phyloP scores from a whole-genome alignment of 169 alveolate species.

The Theileria sp. region DNA sequence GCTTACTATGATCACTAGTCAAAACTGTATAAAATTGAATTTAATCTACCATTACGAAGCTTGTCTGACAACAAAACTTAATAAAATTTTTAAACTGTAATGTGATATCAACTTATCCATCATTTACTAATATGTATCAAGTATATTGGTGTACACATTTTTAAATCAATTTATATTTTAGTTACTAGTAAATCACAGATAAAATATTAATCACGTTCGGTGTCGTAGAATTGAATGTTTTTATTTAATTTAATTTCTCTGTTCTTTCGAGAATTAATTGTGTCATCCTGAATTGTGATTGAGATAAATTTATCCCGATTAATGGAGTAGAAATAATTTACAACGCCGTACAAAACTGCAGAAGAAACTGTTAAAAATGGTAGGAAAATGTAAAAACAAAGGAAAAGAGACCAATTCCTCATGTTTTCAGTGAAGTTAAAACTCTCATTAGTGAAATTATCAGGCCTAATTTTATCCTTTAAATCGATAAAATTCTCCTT shows the following conservation, averaged over 20 bases:
- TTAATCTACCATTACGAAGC: too few relatives aligned
- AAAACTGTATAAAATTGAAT: too few relatives aligned
- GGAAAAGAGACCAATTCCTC: constrained; percentile 39
- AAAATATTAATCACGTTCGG: not conserved
- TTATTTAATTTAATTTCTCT: constrained; percentile 2
- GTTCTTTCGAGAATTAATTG: not conserved
- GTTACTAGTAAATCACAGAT: not conserved
- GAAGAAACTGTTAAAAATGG: constrained; percentile 19
- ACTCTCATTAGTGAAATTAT: not conserved
- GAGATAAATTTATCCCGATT: not conserved
- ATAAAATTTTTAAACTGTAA: too few relatives aligned
- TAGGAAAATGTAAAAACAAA: constrained; percentile 17
- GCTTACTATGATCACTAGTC: too few relatives aligned
- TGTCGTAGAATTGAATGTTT: constrained; percentile 13
- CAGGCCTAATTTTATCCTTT: not conserved
- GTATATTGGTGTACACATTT: too few relatives aligned
- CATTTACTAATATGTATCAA: too few relatives aligned
- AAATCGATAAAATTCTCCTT: constrained; percentile 26
- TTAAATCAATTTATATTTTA: too few relatives aligned
- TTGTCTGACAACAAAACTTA: too few relatives aligned
- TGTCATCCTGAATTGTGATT: constrained; percentile 2
- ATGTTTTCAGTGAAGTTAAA: constrained; percentile 16
- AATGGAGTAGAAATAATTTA: not conserved
- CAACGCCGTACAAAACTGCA: constrained; percentile 1
- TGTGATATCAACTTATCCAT: too few relatives aligned